Evolutionary conservation across 352 stramenopile species (phyloP).

Genomic region (Pythium grandisporangium): DNA sequence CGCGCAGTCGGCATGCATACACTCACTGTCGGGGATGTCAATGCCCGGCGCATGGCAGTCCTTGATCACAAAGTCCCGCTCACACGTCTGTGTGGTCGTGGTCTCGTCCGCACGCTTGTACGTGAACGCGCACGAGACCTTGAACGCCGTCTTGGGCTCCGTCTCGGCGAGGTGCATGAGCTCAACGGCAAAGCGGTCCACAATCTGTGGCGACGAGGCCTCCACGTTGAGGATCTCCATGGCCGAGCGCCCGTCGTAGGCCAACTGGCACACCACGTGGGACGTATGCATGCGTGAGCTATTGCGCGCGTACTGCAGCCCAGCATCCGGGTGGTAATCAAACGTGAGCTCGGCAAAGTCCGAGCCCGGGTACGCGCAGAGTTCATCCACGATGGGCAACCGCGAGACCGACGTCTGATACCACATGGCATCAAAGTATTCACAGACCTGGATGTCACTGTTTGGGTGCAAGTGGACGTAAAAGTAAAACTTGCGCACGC

Average conservation of each 20-base stretch:
- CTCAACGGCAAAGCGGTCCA: constrained; percentile 46
- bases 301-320: constrained; percentile 7
- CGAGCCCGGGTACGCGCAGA: constrained; percentile 23
- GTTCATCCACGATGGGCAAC: background rate
- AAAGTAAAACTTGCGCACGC: constrained; percentile 17
- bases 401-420: constrained; percentile 17
- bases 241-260: constrained; percentile 15
- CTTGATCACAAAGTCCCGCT: constrained; percentile 31
- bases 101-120: constrained; percentile 25
- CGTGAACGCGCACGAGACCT: constrained; percentile 40
- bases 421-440: constrained; percentile 29
- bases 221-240: constrained; percentile 25
- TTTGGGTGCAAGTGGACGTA: constrained; percentile 25
- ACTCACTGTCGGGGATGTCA: constrained; percentile 28
- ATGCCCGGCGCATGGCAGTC: constrained; percentile 51
- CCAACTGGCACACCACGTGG: constrained; percentile 15
- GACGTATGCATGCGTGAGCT: constrained; percentile 4
- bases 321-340: constrained; percentile 19
- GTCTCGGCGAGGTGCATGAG: constrained; percentile 34
- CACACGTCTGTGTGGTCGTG: constrained; percentile 20
- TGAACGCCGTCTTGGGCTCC: constrained; percentile 24
- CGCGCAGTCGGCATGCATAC: constrained; percentile 25
- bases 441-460: constrained; percentile 17
- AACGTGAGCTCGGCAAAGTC: constrained; percentile 48
- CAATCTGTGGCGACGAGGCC: constrained; percentile 23